These are phyloP conservation scores for Hyparrhenia diplandra DNA, from an alignment of 176 grass and related monocot species.

Conservation along the genomic window DNA sequence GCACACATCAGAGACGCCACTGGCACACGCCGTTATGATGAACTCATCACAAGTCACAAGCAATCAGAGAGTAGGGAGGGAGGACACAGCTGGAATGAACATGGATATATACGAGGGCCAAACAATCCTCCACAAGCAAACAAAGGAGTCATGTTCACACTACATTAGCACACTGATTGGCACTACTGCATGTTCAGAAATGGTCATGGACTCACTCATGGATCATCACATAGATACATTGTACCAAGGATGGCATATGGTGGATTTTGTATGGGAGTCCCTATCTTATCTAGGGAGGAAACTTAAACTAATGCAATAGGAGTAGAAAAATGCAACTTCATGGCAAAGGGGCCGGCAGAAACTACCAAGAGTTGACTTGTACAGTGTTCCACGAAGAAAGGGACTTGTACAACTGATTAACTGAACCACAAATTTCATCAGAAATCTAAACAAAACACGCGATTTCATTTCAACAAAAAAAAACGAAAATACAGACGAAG, in stretches of 20 bases:
- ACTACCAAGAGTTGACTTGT: not conserved
- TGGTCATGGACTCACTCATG: not conserved
- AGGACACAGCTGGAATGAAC: not conserved
- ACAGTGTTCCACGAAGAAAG: not conserved
- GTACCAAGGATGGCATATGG: not conserved
- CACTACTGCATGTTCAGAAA: not conserved
- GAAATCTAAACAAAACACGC: not conserved
- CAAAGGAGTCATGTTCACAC: slow-evolving; percentile 6
- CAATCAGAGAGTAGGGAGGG: not conserved
- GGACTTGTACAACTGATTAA: not conserved
- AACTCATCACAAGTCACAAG: not conserved
- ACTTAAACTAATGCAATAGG: no score
- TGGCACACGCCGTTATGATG: no score
- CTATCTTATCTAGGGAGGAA: not conserved
- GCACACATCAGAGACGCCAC: not conserved
- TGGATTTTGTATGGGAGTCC: not conserved
- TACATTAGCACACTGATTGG: slow-evolving; percentile 1
- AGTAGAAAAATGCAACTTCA: not conserved
- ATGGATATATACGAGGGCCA: not conserved
- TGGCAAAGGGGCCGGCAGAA: not conserved
- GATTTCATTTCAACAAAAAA: not conserved
- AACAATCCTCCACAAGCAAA: slow-evolving; percentile 17
- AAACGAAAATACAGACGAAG: not conserved
- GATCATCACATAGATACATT: not conserved
- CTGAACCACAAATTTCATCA: not conserved